Evolutionary conservation across 2,329 filamentous ascomycete genomes (phyloP).

Genomic region (Fusarium heterosporum): DNA sequence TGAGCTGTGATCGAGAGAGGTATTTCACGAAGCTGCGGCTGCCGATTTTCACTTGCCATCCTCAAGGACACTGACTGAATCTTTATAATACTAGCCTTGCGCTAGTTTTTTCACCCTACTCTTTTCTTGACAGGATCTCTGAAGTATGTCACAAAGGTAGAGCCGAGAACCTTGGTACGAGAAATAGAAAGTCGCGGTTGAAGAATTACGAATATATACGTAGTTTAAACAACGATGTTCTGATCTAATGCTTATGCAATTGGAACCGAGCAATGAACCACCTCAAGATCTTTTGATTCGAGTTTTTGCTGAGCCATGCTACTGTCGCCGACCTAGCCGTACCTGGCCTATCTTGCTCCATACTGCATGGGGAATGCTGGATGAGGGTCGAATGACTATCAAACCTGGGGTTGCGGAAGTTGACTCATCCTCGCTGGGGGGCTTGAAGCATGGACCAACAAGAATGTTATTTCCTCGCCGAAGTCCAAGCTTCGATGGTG

Average conservation of each 20-base stretch:
- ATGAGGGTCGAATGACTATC: constrained; percentile 27
- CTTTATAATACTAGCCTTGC: neutral
- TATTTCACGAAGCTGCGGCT: neutral
- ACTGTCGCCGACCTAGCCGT: constrained; percentile 3
- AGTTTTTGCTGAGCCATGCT: constrained; percentile 5
- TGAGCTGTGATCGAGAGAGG: neutral
- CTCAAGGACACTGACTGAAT: neutral
- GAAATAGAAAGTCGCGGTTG: constrained; percentile 3
- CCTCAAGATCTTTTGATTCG: constrained; percentile 1
- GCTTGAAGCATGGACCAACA: constrained; percentile 50
- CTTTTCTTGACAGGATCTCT: neutral
- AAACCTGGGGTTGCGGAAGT: constrained; percentile 46
- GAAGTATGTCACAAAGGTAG: neutral
- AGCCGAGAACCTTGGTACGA: constrained; percentile 10
- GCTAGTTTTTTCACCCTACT: neutral
- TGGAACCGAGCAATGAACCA: constrained; percentile 3
- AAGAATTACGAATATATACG: neutral
- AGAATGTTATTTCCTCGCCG: constrained; percentile 49
- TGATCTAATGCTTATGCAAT: constrained; percentile 1
- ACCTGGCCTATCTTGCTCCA: neutral
- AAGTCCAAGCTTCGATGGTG: constrained; percentile 48
- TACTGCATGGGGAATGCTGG: constrained; percentile 5
- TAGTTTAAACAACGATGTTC: constrained; percentile 2
- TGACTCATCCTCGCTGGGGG: constrained; percentile 49
- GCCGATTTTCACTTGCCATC: neutral